Percentiles rank a stretch among this genome's conserved stretches.
These are phyloP conservation scores for Setomelanomma holmii DNA, from an alignment of 2,329 filamentous ascomycete genomes.

Conservation along the genomic window DNA sequence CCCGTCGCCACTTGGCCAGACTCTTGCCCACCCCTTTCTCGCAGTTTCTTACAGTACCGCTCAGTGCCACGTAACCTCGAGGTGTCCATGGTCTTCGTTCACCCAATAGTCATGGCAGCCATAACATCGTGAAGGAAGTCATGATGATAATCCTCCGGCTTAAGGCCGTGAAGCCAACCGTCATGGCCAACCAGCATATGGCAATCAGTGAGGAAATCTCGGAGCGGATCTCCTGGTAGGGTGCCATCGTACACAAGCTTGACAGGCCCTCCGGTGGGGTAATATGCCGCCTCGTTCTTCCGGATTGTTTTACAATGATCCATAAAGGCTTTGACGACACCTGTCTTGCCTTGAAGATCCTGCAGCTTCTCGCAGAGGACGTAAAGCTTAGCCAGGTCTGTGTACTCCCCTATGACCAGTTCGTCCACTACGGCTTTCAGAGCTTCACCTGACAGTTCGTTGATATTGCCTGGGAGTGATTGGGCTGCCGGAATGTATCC, in stretches of 20 bases:
- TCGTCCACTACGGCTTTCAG: neutral
- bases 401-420: neutral
- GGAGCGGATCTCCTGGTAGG: neutral
- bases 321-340: neutral
- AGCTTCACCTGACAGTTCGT: neutral
- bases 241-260: neutral
- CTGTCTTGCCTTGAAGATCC: neutral
- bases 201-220: neutral
- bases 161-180: neutral
- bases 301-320: neutral
- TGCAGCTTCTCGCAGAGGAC: neutral
- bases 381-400: neutral
- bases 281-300: neutral
- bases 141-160: neutral
- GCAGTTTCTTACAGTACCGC: too few species aligned
- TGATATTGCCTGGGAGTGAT: neutral
- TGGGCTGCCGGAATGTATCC: neutral
- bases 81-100: too few species aligned
- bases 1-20: too few species aligned
- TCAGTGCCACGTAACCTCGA: too few species aligned
- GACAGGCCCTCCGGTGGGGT: neutral
- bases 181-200: neutral
- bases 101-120: neutral
- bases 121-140: neutral
- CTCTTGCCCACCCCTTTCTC: too few species aligned